Base-by-base conservation (phyloP, 2,329 filamentous ascomycete genomes). In the Colletotrichum caudatum region DNA sequence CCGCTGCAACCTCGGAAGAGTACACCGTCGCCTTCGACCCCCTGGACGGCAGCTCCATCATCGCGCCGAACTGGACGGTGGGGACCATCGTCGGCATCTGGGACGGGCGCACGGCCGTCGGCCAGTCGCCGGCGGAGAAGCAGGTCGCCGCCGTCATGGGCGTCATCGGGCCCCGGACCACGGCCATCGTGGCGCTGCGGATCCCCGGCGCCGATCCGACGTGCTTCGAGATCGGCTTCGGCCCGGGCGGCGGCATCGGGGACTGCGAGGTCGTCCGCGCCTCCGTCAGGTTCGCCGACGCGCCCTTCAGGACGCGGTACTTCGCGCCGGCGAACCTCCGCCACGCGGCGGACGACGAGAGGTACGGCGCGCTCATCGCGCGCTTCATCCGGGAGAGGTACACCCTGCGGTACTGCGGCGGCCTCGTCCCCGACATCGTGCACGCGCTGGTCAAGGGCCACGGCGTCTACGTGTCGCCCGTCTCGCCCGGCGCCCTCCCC, bases 21-120 rank as follows among this genome's bases (percentile, higher is more conserved):
- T 91, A 91, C 78, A 86, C 88, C 0, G 79, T 90, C 11, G 89
- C 88, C 0, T 91, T 91, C 74, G 89, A 91, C 74, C 89, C 89
- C 0, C 84, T 91, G 0, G 89, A 91, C 74, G 89, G 89, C 14
- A 89, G 86, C 78, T 90, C 87, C 73, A 89, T 89, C 75, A 88
- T 89, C 54, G 85, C 82, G 0, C 82, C 87, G 1, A 89, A 89
- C 76, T 89, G 87, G 87, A 83, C 85, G 0, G 87, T 89, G 11
- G 87, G 87, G 29, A 85, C 88, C 58, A 91, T 91, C 71, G 79
- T 90, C 20, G 89, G 89, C 9, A 79, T 91, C 50, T 91, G 89
- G 87, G 83, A 85, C 39, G 86, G 86, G 2, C 48, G 74, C 0
- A 82, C 84, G 0, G 85, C 86, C 0, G 80, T 89, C 1, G 73